Percentiles rank a stretch among this genome's conserved stretches.
These are phyloP conservation scores for Globisporangium sylvaticum DNA, from an alignment of 352 stramenopile species.

Conservation along the genomic window DNA sequence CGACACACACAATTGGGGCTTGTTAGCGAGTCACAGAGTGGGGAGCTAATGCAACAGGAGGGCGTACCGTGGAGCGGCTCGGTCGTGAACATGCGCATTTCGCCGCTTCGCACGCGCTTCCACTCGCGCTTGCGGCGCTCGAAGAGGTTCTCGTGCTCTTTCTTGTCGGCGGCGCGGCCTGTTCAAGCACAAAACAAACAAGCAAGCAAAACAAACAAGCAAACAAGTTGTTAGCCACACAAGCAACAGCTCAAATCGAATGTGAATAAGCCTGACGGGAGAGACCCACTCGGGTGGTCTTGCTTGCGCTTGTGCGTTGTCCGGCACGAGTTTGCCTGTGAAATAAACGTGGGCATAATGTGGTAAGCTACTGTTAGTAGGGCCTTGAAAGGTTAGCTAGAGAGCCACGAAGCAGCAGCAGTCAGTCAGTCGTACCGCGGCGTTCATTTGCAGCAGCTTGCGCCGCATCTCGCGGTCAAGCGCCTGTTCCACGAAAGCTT, in stretches of 20 bases:
- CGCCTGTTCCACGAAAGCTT: conserved; percentile 66
- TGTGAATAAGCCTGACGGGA: neutral
- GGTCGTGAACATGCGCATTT: conserved; percentile 68
- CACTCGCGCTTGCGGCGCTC: conserved; percentile 64
- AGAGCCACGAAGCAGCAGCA: neutral
- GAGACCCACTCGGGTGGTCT: conserved; percentile 47
- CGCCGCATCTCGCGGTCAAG: conserved; percentile 57
- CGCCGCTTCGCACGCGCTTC: conserved; percentile 65
- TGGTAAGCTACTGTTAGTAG: too few species aligned
- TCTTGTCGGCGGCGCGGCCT: conserved; percentile 69
- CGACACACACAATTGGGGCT: conserved; percentile 9
- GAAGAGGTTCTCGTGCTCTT: conserved; percentile 74
- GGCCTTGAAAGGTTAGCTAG: neutral
- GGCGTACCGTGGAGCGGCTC: conserved; percentile 60
- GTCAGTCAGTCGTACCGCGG: conserved; percentile 20
- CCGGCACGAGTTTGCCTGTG: conserved; percentile 39
- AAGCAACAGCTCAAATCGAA: too few species aligned
- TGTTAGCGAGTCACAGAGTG: neutral
- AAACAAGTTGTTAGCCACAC: neutral
- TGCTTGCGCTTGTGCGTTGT: conserved; percentile 73
- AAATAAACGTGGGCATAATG: too few species aligned
- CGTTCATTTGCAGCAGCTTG: conserved; percentile 40
- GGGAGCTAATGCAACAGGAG: neutral
- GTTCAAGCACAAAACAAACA: neutral
- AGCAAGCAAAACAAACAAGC: neutral